A percentile compares a stretch with the other conserved stretches of the same genome.
phyloP scores from a whole-genome alignment of 2,329 filamentous ascomycete species.

The Aschersonia sp. region DNA sequence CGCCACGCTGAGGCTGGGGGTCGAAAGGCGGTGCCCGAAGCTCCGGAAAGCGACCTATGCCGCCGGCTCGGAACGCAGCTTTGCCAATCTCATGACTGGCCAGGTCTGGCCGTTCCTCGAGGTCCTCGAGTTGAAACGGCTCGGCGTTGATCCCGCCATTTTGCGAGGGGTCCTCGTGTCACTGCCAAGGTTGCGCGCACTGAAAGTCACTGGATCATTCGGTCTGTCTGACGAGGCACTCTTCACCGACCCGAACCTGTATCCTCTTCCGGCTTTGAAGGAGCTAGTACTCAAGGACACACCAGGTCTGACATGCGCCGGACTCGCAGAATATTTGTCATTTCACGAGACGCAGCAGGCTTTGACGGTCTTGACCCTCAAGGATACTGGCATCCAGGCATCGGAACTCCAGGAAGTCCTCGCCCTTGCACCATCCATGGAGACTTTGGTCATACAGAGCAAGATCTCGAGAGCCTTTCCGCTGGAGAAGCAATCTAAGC shows the following conservation, averaged over 20 bases:
- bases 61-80: slow-evolving; percentile 60
- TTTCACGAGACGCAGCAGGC: slow-evolving; percentile 41
- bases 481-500: slow-evolving; percentile 33
- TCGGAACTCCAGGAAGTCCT: slow-evolving; percentile 47
- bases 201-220: slow-evolving; percentile 57
- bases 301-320: slow-evolving; percentile 56
- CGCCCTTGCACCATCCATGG: slow-evolving; percentile 39
- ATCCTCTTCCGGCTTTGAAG: slow-evolving; percentile 60
- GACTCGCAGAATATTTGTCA: slow-evolving; percentile 54
- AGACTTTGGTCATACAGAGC: slow-evolving; percentile 39
- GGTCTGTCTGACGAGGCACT: slow-evolving; percentile 70
- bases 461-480: slow-evolving; percentile 36
- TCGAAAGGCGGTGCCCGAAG: slow-evolving; percentile 70
- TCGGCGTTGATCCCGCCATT: slow-evolving; percentile 55
- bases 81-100: slow-evolving; percentile 53
- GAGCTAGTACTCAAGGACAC: slow-evolving; percentile 59
- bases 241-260: slow-evolving; percentile 46
- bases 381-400: slow-evolving; percentile 55
- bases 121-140: slow-evolving; percentile 53
- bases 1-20: slow-evolving; percentile 62
- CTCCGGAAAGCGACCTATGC: slow-evolving; percentile 82
- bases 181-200: slow-evolving; percentile 52
- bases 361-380: slow-evolving; percentile 55
- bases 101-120: slow-evolving; percentile 57
- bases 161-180: slow-evolving; percentile 57